Percentiles rank a stretch among this genome's conserved stretches.
Evolutionary conservation across 805 yeast species (phyloP).

Genomic region (Candida incommunis): DNA sequence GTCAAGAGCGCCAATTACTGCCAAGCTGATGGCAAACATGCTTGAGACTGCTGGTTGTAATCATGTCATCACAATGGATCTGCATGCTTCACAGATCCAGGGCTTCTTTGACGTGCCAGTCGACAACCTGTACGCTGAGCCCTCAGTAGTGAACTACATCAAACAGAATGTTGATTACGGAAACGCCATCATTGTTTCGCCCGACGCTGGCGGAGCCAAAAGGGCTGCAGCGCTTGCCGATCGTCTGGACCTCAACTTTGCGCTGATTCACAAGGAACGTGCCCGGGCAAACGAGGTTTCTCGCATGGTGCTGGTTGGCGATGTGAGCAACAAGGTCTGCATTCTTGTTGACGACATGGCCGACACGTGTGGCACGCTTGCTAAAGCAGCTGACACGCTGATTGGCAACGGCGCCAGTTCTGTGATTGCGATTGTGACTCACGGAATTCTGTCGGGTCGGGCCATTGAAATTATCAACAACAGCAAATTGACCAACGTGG

Average conservation of each 20-base stretch:
- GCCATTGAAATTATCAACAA: slow-evolving; percentile 66
- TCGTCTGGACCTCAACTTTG: slow-evolving; percentile 81
- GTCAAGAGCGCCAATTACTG: slow-evolving; percentile 92
- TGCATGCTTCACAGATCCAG: slow-evolving; percentile 96
- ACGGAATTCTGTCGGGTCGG: slow-evolving; percentile 82
- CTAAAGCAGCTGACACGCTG: slow-evolving; percentile 85
- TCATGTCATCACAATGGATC: slow-evolving; percentile 93
- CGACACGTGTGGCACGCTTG: slow-evolving; percentile 95
- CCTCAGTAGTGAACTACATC: slow-evolving; percentile 75
- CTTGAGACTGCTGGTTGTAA: slow-evolving; percentile 91
- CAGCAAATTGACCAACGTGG: slow-evolving; percentile 56
- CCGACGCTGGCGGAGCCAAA: slow-evolving; percentile 99
- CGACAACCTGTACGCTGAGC: slow-evolving; percentile 93
- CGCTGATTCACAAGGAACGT: slow-evolving; percentile 93
- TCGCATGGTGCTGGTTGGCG: slow-evolving; percentile 96
- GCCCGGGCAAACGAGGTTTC: slow-evolving; percentile 93
- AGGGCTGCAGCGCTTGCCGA: slow-evolving; percentile 97
- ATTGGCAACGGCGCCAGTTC: slow-evolving; percentile 67
- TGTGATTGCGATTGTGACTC: slow-evolving; percentile 92
- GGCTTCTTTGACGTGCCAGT: slow-evolving; percentile 95
- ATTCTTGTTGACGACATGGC: slow-evolving; percentile 96
- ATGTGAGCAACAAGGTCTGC: slow-evolving; percentile 74
- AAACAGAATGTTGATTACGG: slow-evolving; percentile 43
- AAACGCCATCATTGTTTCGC: slow-evolving; percentile 74
- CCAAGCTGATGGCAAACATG: slow-evolving; percentile 86